Evolutionary conservation across 75 land plant genomes (phyloP).

Genomic region (Sequoia sempervirens): DNA sequence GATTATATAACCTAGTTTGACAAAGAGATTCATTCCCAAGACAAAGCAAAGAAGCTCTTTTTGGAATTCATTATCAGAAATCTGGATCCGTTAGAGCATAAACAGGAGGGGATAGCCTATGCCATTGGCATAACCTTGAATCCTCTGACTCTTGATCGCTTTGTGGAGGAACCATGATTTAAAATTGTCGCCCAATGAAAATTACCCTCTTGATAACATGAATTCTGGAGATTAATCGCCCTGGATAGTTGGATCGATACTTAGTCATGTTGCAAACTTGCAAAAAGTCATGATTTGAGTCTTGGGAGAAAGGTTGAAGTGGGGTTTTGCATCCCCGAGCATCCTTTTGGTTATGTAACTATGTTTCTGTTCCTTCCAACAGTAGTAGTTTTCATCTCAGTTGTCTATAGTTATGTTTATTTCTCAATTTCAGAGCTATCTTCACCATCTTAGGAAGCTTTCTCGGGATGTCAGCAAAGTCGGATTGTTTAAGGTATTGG

Average conservation of each 20-base stretch:
- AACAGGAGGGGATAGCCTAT: not conserved
- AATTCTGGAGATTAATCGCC: not conserved
- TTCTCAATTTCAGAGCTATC: not conserved
- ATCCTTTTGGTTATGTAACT: not conserved
- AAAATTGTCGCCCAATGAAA: not conserved
- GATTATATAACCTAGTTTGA: not conserved
- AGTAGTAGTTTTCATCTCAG: not conserved
- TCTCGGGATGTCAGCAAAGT: not conserved
- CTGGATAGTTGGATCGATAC: not conserved
- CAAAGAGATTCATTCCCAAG: not conserved
- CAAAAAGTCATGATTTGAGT: not conserved
- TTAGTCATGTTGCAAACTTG: not conserved
- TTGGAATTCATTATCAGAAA: not conserved
- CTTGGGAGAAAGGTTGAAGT: not conserved
- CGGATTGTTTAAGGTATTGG: not conserved
- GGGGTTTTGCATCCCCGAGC: not conserved
- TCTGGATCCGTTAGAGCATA: not conserved
- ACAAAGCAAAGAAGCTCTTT: not conserved
- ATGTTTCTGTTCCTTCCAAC: not conserved
- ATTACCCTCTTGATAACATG: not conserved
- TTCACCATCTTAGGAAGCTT: not conserved
- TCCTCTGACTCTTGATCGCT: not conserved
- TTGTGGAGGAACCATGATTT: not conserved
- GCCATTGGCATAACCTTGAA: not conserved
- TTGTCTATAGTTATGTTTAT: not conserved